phyloP scores from a whole-genome alignment of 192 early-diverging fungal genomes.

The Umbelopsis vinacea region DNA sequence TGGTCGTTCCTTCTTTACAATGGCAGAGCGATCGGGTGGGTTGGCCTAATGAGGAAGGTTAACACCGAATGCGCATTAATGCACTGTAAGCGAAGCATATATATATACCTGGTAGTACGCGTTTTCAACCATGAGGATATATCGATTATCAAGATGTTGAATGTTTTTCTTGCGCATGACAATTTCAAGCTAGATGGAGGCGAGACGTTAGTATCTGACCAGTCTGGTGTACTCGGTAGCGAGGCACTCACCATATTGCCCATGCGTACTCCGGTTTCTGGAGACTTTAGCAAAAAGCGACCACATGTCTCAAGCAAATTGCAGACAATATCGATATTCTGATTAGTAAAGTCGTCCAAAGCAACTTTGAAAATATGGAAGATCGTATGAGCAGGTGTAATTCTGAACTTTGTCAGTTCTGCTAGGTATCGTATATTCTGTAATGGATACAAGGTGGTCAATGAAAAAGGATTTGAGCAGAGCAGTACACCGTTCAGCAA shows the following conservation, averaged over 20 bases:
- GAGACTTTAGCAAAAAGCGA: slow-evolving; percentile 78
- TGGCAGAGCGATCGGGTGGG: slow-evolving; percentile 72
- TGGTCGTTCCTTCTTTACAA: slow-evolving; percentile 70
- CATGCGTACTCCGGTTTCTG: slow-evolving; percentile 75
- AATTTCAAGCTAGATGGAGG: slow-evolving; percentile 71
- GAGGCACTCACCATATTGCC: slow-evolving; percentile 59
- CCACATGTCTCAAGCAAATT: slow-evolving; percentile 89
- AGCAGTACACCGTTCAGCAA: neutral
- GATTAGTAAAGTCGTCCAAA: slow-evolving; percentile 82
- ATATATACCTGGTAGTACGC: slow-evolving; percentile 75
- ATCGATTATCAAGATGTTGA: slow-evolving; percentile 84
- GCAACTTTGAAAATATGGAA: slow-evolving; percentile 86
- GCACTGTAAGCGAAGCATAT: neutral
- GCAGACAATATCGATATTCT: slow-evolving; percentile 87
- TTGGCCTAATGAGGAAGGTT: slow-evolving; percentile 57
- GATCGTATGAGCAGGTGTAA: slow-evolving; percentile 78
- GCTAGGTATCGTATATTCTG: slow-evolving; percentile 84
- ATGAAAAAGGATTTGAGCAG: neutral
- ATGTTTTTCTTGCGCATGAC: slow-evolving; percentile 87
- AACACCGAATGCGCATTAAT: no score
- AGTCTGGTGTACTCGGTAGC: neutral
- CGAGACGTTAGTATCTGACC: neutral
- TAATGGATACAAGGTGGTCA: neutral
- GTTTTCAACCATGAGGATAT: slow-evolving; percentile 90
- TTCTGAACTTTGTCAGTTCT: slow-evolving; percentile 93